Evolutionary conservation across 2,329 filamentous ascomycete genomes (phyloP), one percentile per base, ranked within the genome.

Genomic region (Lecanicillium sp.): DNA sequence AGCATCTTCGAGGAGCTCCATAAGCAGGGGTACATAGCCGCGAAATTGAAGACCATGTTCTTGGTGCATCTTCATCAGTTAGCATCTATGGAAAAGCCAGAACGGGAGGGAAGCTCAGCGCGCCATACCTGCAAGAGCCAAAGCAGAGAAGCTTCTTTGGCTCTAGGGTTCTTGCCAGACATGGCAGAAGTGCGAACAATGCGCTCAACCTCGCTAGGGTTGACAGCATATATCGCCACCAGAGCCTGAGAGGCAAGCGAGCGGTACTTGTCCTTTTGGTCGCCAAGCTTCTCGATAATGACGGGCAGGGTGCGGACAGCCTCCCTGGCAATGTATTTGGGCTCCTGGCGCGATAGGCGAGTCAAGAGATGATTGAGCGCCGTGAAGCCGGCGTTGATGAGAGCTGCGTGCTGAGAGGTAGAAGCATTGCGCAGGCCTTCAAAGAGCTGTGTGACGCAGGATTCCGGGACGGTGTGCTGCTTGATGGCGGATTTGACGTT

Each of bases 361-460:
- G 90, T 94, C 50, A 94, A 70, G 47, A 95, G 75, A 59, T 95
- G 89, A 49, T 83, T 85, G 43, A 95, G 75, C 3, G 86, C 86
- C 4, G 87, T 90, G 59, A 95, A 90, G 42, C 85, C 88, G 37
- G 86, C 84, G 42, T 85, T 83, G 48, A 83, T 79, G 45, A 95
- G 79, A 25, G 78, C 75, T 31, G 81, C 81, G 53, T 94, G 84
- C 51, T 85, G 81, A 30, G 85, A 85, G 38, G 71, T 67, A 48
- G 90, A 83, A 43, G 86, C 84, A 38, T 79, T 65, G 46, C 83
- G 82, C 52, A 94, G 71, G 46, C 82, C 85, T 44, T 95, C 87
- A 62, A 95, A 94, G 46, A 95, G 77, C 42, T 77, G 70, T 18
- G 77, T 64, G 50, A 94, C 75, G 51, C 72, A 75, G 39, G 64